phyloP scores from a whole-genome alignment of 2,329 filamentous ascomycete species.

The Esteya vermicola region DNA sequence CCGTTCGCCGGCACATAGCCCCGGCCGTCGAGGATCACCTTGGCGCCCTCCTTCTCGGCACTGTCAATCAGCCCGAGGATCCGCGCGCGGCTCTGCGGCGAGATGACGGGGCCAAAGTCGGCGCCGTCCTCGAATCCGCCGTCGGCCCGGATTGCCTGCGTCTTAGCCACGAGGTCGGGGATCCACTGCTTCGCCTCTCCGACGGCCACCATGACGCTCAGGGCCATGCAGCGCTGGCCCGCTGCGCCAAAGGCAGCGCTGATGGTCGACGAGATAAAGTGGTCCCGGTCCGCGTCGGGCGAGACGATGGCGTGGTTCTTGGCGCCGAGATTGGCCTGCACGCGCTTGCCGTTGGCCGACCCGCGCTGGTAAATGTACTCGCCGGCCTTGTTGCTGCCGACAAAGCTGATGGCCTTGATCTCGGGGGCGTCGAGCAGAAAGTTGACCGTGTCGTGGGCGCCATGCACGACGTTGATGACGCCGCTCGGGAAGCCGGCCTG shows the following conservation, averaged over 20 bases:
- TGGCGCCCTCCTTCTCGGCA: conserved; percentile 67
- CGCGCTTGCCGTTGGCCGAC: conserved; percentile 73
- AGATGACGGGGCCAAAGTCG: conserved; percentile 71
- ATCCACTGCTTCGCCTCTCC: conserved; percentile 77
- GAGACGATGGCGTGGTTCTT: conserved; percentile 80
- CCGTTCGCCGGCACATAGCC: conserved; percentile 53
- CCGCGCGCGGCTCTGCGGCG: conserved; percentile 59
- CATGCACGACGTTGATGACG: conserved; percentile 71
- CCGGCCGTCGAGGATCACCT: conserved; percentile 64
- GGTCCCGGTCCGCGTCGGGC: conserved; percentile 80
- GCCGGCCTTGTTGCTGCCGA: conserved; percentile 74
- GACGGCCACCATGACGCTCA: conserved; percentile 69
- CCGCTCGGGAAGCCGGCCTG: conserved; percentile 71
- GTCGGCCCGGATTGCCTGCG: conserved; percentile 58
- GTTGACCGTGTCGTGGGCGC: conserved; percentile 68
- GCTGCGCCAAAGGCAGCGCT: conserved; percentile 76
- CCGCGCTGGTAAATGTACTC: conserved; percentile 72
- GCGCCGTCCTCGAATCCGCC: conserved; percentile 69
- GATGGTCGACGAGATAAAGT: conserved; percentile 68
- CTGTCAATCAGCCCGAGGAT: conserved; percentile 63
- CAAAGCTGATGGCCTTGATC: conserved; percentile 77
- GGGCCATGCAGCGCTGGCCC: conserved; percentile 75
- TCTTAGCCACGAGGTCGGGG: conserved; percentile 58
- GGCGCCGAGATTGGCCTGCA: conserved; percentile 74
- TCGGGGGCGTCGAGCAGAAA: conserved; percentile 73